phyloP scores from a whole-genome alignment of 805 yeast species.

The Starmerella tilneyi region DNA sequence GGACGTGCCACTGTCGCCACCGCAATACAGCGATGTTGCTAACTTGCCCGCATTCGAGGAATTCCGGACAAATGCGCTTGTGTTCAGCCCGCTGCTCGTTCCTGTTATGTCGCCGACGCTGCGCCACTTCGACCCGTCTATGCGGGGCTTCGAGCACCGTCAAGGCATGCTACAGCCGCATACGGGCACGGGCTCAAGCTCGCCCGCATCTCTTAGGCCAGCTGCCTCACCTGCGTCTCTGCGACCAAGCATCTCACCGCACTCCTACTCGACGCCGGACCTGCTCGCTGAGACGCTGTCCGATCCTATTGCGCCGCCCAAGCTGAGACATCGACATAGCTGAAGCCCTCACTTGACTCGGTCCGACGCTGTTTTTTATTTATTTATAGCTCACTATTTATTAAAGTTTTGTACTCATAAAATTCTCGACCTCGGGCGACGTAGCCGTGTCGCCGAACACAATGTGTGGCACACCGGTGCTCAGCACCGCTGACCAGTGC shows the following conservation, averaged over 20 bases:
- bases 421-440: background rate
- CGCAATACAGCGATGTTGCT: slow-evolving; percentile 48
- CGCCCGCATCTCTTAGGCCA: background rate
- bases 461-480: slow-evolving; percentile 1
- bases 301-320: slow-evolving; percentile 3
- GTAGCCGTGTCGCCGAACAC: slow-evolving; percentile 10
- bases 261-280: background rate
- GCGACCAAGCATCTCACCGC: background rate
- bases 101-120: slow-evolving; percentile 25
- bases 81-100: slow-evolving; percentile 23
- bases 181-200: too few relatives aligned
- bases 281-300: background rate
- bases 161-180: too few relatives aligned
- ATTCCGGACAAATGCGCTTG: slow-evolving; percentile 18
- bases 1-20: slow-evolving; percentile 81
- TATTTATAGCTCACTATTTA: slow-evolving; percentile 1
- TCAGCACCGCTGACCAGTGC: slow-evolving; percentile 11
- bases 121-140: slow-evolving; percentile 25
- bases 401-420: slow-evolving; percentile 3
- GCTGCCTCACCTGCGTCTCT: slow-evolving; percentile 3
- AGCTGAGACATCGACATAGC: slow-evolving; percentile 1
- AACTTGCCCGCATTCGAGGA: slow-evolving; percentile 26
- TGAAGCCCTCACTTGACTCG: too few relatives aligned
- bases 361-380: too few relatives aligned
- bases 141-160: slow-evolving; percentile 22